Evolutionary conservation across 2,329 filamentous ascomycete genomes (phyloP).

Genomic region (Phyllosticta paracitricarpa): DNA sequence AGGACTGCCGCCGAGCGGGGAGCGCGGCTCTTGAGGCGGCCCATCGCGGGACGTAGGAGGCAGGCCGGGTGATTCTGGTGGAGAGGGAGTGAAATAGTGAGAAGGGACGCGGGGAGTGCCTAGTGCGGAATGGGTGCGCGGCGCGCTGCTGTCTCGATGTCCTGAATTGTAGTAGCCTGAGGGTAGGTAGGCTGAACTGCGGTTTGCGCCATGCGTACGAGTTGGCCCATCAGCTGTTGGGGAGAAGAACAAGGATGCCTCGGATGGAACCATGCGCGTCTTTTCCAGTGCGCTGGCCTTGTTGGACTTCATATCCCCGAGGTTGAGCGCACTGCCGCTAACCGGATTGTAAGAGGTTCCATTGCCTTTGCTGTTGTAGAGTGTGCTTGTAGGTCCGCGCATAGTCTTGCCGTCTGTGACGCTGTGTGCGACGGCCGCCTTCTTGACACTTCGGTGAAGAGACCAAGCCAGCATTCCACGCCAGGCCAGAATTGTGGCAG

Average conservation of each 20-base stretch:
- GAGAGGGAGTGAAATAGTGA: slow-evolving; percentile 1
- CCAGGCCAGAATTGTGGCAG: slow-evolving; percentile 75
- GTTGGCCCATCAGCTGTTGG: slow-evolving; percentile 56
- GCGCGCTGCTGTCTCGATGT: slow-evolving; percentile 30
- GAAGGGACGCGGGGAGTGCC: slow-evolving; percentile 6
- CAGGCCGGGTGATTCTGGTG: slow-evolving; percentile 4
- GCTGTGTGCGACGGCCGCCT: slow-evolving; percentile 68
- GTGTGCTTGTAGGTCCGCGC: slow-evolving; percentile 24
- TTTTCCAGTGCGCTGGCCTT: slow-evolving; percentile 23
- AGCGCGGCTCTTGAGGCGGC: not conserved
- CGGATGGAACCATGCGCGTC: slow-evolving; percentile 16
- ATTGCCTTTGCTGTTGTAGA: slow-evolving; percentile 39
- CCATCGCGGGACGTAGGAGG: slow-evolving; percentile 8
- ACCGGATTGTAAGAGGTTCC: slow-evolving; percentile 3
- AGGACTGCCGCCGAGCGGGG: slow-evolving; percentile 1
- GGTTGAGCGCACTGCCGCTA: slow-evolving; percentile 42
- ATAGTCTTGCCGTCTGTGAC: slow-evolving; percentile 59
- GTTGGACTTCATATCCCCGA: slow-evolving; percentile 40
- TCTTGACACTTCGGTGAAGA: slow-evolving; percentile 81
- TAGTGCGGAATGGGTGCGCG: not conserved
- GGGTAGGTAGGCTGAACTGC: slow-evolving; percentile 73
- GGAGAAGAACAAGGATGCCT: slow-evolving; percentile 75
- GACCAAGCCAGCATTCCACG: slow-evolving; percentile 80
- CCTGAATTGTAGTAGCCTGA: slow-evolving; percentile 83
- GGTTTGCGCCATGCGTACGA: slow-evolving; percentile 33